A percentile compares a stretch with the other conserved stretches of the same genome.
Evolutionary conservation across 768 basidiomycete species (phyloP).

Genomic region (Leccinum rimulosum): DNA sequence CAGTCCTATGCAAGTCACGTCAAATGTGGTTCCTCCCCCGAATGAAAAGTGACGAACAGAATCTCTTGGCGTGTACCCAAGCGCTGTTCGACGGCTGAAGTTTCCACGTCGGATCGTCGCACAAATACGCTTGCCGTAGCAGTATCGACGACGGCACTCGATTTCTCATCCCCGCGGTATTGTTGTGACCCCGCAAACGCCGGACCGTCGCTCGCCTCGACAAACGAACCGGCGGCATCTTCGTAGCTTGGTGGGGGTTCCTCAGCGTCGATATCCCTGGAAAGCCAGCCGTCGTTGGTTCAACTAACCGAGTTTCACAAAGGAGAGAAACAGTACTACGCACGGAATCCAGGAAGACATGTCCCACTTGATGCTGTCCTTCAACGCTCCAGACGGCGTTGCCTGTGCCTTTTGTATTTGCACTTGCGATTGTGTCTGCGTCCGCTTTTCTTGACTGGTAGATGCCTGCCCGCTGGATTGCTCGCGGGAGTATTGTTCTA

Average conservation of each 20-base stretch:
- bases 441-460: not conserved
- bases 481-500: not conserved
- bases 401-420: not conserved
- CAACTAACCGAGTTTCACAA: not conserved
- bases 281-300: not conserved
- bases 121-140: not conserved
- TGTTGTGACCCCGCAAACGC: not conserved
- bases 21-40: not conserved
- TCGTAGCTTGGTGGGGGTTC: conserved; percentile 19
- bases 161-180: not conserved
- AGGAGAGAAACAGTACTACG: not conserved
- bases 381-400: not conserved
- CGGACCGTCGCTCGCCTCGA: not conserved
- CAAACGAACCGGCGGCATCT: not conserved
- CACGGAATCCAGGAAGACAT: conserved; percentile 1
- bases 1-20: not conserved
- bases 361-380: not conserved
- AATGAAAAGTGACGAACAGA: not conserved
- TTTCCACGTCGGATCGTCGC: not conserved
- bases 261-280: not conserved
- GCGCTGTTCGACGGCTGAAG: not conserved
- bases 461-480: not conserved
- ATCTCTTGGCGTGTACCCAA: not conserved
- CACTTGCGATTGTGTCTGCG: not conserved
- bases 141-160: not conserved